Evolutionary conservation across 352 stramenopile genomes (phyloP), one percentile per base, ranked within the genome.

Genomic region (Aphanomyces euteiches): DNA sequence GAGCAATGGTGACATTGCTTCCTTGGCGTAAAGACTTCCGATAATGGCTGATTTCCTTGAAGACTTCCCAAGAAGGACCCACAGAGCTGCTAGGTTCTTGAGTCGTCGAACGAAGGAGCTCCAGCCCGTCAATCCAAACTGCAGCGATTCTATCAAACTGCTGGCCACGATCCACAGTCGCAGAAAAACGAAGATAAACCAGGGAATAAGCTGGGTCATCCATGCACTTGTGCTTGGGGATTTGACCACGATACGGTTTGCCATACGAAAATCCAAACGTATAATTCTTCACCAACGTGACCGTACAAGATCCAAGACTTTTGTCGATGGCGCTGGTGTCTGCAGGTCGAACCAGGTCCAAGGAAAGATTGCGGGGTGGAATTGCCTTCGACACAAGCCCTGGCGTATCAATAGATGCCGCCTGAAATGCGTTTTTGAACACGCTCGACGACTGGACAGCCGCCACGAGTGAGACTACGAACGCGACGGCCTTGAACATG

Each of bases 91-190:
- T 76, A 5, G 85, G 85, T 54, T 92, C 85, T 47, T 86, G 76
- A 3, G 85, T 92, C 15, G 85, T 90, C 61, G 84, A 90, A 34
- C 85, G 79, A 36, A 92, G 77, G 53, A 92, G 68, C 65, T 92
- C 85, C 63, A 88, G 73, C n/a, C 82, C 81, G 59, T 89, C 88
- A 67, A 90, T 71, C 83, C 84, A 93, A 6, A 90, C 80, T 1
- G 82, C 85, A 5, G 80, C 85, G 69, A 90, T 84, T 63, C 84
- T 84, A 59, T 93, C 85, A 66, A 78, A 93, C 65, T 93, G 85
- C 13, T 80, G 73, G 60, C 81, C 81, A 0, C 79, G 72, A n/a
- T 76, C 75, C 45, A 76, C 81, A 12, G 66, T 76, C 4, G 77
- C 81, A 36, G 64, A 50, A 79, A 79, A 90, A 41, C 77, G 83